Percentiles rank a stretch among this genome's conserved stretches.
Evolutionary conservation across 2,329 filamentous ascomycete species (phyloP).

Genomic region (Ceratocystis diversiconidia): DNA sequence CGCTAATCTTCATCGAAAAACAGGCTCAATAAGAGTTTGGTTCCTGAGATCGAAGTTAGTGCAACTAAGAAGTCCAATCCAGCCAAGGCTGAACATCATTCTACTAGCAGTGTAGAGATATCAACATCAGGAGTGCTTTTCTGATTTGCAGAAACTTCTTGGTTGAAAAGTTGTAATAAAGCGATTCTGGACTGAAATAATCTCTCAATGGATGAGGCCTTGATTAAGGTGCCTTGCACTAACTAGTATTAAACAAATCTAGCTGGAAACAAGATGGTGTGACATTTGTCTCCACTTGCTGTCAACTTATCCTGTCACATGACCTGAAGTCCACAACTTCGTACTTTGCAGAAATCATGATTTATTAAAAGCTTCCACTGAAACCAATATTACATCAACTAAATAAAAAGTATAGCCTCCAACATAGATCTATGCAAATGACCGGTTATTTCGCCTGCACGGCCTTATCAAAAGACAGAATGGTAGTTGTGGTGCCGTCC

Average conservation of each 20-base stretch:
- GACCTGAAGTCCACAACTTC: too few species aligned
- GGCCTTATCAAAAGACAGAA: constrained; percentile 4
- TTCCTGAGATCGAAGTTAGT: too few species aligned
- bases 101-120: not conserved
- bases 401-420: not conserved
- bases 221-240: not conserved
- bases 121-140: not conserved
- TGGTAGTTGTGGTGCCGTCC: constrained; percentile 24
- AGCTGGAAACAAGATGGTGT: too few species aligned
- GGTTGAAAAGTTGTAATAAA: not conserved
- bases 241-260: too few species aligned
- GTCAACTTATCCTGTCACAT: too few species aligned
- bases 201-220: not conserved
- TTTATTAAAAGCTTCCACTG: not conserved
- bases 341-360: too few species aligned
- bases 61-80: not conserved
- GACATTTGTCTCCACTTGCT: too few species aligned
- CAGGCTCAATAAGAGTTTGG: too few species aligned
- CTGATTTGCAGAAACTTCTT: not conserved
- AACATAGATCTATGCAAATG: not conserved
- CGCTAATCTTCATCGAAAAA: too few species aligned
- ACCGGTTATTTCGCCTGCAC: not conserved
- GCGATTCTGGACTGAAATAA: not conserved
- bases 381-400: not conserved
- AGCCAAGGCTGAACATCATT: not conserved